Evolutionary conservation across 345 rosid species (phyloP), one percentile per base, ranked within the genome.

Genomic region (Ailanthus altissimus): DNA sequence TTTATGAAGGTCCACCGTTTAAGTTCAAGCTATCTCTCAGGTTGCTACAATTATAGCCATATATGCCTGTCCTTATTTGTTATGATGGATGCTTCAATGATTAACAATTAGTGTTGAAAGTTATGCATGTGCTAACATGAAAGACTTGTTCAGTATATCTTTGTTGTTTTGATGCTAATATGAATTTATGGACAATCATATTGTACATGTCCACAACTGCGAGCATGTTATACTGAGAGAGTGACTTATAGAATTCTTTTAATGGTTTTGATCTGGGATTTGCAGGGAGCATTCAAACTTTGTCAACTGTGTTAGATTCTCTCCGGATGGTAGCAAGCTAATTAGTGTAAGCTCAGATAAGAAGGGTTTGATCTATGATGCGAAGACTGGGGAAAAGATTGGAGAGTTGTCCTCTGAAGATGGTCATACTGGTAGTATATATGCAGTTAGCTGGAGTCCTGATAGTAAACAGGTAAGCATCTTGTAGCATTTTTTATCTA

Each of bases 1-100:
- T 91, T 82, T 93, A 93, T 71, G 99, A 95, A 84, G 99, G 98
- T 15, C 99, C 99, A 6, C 99, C 98, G 21, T 93, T 95, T 67
- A 93, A 88, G 84, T 95, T 95, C 89, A 95, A 92, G 90, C 88
- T 83, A 50, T 93, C 99, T 79, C 85, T 80, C 93, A 95, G 99
- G 99, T 88, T 66, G 21, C 47, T 63, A 38, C 18, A 64, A 82
- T 79, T 45, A 47, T 32, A 49, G n/a, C 2, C 2, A 42, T 11
- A 20, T 49, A 38, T 38, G n/a, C 26, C 25, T n/a, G 4, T 56
- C 8, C 5, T 45, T 45, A 1, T 45, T 5, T 5, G 1, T 45
- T 45, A 45, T 45, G 47, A 45, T 45, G 8, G 47, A n/a, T 63
- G 2, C 67, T 38, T 63, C 38, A 25, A 18, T 18, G 67, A 13